phyloP scores from a whole-genome alignment of 192 early-diverging fungal species.

The Rhizophagus prolifer region DNA sequence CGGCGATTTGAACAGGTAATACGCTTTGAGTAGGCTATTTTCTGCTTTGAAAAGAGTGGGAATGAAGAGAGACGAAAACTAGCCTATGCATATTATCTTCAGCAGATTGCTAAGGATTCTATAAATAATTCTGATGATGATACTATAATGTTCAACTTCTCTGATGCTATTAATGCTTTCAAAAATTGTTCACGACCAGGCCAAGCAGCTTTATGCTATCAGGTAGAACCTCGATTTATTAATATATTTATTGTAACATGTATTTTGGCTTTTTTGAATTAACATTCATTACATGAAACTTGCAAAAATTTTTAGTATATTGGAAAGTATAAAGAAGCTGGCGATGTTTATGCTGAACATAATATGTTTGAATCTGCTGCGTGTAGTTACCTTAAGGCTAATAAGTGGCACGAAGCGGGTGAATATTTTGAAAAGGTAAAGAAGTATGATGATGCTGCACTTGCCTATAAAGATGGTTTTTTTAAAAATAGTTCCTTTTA shows the following conservation, averaged over 20 bases:
- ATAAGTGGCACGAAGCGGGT: not conserved
- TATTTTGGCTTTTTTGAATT: too few species aligned
- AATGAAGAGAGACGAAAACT: not conserved
- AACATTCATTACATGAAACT: too few species aligned
- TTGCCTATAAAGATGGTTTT: slow-evolving; percentile 9
- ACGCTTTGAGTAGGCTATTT: slow-evolving; percentile 5
- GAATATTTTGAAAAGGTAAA: slow-evolving; percentile 13
- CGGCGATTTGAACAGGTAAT: slow-evolving; percentile 18
- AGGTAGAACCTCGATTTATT: not conserved
- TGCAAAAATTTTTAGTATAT: not conserved
- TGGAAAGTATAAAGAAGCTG: not conserved
- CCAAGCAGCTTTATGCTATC: slow-evolving; percentile 20
- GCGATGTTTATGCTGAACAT: not conserved
- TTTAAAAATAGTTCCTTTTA: not conserved
- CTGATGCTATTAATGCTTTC: not conserved
- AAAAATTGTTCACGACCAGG: not conserved
- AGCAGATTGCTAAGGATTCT: slow-evolving; percentile 12
- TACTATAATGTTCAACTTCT: not conserved
- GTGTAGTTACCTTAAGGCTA: not conserved
- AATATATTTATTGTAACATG: too few species aligned
- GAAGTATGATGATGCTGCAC: slow-evolving; percentile 17
- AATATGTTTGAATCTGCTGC: slow-evolving; percentile 11
- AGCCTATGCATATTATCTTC: slow-evolving; percentile 16
- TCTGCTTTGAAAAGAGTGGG: slow-evolving; percentile 20
- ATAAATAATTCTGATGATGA: slow-evolving; percentile 10